phyloP scores from a whole-genome alignment of 805 yeast genomes.

The Myxozyma udenii region DNA sequence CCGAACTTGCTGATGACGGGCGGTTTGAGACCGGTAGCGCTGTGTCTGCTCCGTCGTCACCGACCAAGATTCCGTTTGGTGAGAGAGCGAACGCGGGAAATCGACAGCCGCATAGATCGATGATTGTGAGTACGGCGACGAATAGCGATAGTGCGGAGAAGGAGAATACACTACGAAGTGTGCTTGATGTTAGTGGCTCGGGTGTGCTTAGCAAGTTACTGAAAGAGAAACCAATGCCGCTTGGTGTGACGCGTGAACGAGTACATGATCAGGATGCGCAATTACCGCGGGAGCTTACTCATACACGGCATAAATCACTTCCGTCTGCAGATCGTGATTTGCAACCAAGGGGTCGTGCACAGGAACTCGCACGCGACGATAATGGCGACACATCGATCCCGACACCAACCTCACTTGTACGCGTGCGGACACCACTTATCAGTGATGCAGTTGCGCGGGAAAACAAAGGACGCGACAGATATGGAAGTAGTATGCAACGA shows the following conservation, averaged over 20 bases:
- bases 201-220: not conserved
- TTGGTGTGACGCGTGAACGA: too few relatives aligned
- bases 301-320: too few relatives aligned
- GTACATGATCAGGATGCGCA: too few relatives aligned
- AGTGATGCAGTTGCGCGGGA: constrained; percentile 24
- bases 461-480: constrained; percentile 25
- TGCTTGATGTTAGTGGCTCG: too few relatives aligned
- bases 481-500: constrained; percentile 15
- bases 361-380: too few relatives aligned
- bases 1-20: not conserved
- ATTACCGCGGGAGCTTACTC: too few relatives aligned
- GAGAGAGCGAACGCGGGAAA: not conserved
- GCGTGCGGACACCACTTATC: constrained; percentile 10
- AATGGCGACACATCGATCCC: too few relatives aligned
- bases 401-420: not conserved
- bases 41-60: not conserved
- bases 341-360: too few relatives aligned
- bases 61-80: not conserved
- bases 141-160: not conserved
- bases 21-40: not conserved
- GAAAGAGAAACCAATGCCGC: not conserved
- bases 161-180: too few relatives aligned
- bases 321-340: too few relatives aligned
- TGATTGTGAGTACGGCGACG: not conserved
- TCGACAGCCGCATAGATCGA: not conserved